phyloP scores from a whole-genome alignment of 2,329 filamentous ascomycete genomes.

The Botryotinia narcissicola region DNA sequence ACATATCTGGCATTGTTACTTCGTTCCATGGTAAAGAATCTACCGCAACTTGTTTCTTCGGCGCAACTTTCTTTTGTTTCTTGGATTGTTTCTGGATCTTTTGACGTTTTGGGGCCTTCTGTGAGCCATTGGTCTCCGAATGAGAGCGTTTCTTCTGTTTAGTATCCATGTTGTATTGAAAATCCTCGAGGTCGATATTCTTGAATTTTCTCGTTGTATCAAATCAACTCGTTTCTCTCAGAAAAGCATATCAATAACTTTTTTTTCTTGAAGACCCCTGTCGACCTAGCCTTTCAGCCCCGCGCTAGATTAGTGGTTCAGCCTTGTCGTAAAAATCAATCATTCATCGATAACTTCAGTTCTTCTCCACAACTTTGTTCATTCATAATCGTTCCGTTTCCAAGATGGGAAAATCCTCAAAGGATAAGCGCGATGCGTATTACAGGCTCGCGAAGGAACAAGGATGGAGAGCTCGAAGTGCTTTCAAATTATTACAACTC shows the following conservation, averaged over 20 bases:
- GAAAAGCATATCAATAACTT: slow-evolving; percentile 8
- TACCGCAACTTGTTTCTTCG: slow-evolving; percentile 45
- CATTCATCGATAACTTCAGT: slow-evolving; percentile 10
- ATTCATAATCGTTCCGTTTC: background rate
- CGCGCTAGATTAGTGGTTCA: slow-evolving; percentile 22
- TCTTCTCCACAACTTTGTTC: slow-evolving; percentile 13
- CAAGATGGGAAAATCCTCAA: slow-evolving; percentile 91
- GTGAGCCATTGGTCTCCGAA: slow-evolving; percentile 29
- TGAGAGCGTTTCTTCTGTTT: slow-evolving; percentile 35
- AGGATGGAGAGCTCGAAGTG: slow-evolving; percentile 93
- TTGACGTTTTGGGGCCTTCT: slow-evolving; percentile 38
- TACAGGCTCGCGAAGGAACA: slow-evolving; percentile 98
- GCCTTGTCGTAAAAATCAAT: slow-evolving; percentile 27
- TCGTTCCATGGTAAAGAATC: slow-evolving; percentile 56
- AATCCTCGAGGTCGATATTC: background rate
- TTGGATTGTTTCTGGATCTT: slow-evolving; percentile 34
- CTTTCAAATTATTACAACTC: slow-evolving; percentile 94
- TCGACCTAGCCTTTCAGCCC: slow-evolving; percentile 24
- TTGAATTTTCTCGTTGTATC: slow-evolving; percentile 3
- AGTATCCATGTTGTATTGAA: slow-evolving; percentile 30
- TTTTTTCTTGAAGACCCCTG: slow-evolving; percentile 12
- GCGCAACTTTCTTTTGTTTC: slow-evolving; percentile 21
- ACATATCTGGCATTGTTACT: slow-evolving; percentile 68
- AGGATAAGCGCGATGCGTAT: slow-evolving; percentile 97
- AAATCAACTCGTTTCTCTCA: background rate